Percentiles rank a stretch among this genome's conserved stretches.
Evolutionary conservation across 495 filamentous ascomycete species (phyloP).

Genomic region (Rhizodiscina lignyota): DNA sequence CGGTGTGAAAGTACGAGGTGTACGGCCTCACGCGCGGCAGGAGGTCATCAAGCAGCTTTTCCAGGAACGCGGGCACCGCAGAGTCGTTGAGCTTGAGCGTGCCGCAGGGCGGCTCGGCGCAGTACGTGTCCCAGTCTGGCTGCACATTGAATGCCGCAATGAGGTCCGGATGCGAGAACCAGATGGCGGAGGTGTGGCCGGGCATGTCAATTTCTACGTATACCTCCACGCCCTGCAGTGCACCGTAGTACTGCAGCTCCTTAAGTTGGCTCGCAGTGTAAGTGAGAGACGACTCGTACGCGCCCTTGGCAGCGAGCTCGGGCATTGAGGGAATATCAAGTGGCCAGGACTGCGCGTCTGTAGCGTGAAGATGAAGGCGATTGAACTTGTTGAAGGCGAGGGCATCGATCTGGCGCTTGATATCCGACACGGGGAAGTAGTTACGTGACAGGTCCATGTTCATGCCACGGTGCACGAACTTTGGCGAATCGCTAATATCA

Average conservation of each 20-base stretch:
- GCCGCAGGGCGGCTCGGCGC: constrained; percentile 61
- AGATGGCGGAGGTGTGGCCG: constrained; percentile 54
- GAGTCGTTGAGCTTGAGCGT: constrained; percentile 55
- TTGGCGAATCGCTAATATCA: constrained; percentile 44
- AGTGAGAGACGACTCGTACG: constrained; percentile 39
- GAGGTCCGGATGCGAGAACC: constrained; percentile 49
- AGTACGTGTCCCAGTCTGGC: constrained; percentile 48
- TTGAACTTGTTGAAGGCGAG: constrained; percentile 66
- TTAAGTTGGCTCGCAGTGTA: constrained; percentile 48
- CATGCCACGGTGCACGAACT: constrained; percentile 54
- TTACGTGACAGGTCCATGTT: constrained; percentile 56
- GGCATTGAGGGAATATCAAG: constrained; percentile 59
- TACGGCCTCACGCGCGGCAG: constrained; percentile 53
- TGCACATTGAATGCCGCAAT: constrained; percentile 52
- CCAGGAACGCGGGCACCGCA: constrained; percentile 47
- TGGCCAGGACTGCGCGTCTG: constrained; percentile 74
- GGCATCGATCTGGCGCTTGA: constrained; percentile 55
- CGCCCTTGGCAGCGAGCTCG: constrained; percentile 48
- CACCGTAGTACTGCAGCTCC: constrained; percentile 49
- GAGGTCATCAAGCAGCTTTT: constrained; percentile 51
- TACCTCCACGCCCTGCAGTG: constrained; percentile 50
- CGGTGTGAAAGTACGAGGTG: constrained; percentile 61
- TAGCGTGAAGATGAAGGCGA: constrained; percentile 58
- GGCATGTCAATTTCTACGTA: constrained; percentile 71
- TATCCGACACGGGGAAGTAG: constrained; percentile 43